A percentile compares a stretch with the other conserved stretches of the same genome.
phyloP scores from a whole-genome alignment of 306 rosid species.

The Vigna hirtella region DNA sequence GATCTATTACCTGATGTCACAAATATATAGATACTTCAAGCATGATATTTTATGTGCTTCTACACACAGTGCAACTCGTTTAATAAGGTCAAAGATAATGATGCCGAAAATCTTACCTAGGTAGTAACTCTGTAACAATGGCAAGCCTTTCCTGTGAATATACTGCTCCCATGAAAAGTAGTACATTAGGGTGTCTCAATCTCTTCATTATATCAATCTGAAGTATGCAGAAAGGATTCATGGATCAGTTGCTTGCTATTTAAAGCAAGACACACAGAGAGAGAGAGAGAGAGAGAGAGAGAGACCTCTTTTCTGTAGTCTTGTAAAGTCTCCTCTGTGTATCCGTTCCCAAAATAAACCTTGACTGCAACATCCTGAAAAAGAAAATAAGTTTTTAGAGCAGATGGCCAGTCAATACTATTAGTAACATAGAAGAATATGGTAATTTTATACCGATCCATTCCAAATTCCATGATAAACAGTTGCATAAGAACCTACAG shows the following conservation, averaged over 20 bases:
- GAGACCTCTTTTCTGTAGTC: constrained; percentile 75
- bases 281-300: neutral
- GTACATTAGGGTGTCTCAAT: constrained; percentile 83
- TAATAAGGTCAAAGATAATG: constrained; percentile 31
- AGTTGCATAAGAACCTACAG: constrained; percentile 69
- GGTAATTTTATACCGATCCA: constrained; percentile 63
- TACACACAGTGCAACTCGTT: constrained; percentile 32
- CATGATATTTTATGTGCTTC: constrained; percentile 26
- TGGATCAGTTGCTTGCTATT: constrained; percentile 37
- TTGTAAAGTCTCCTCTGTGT: constrained; percentile 54
- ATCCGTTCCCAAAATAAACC: constrained; percentile 64
- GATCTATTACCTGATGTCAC: constrained; percentile 5
- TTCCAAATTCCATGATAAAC: constrained; percentile 86
- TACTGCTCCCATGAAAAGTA: constrained; percentile 87
- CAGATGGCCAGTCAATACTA: constrained; percentile 23
- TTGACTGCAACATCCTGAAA: constrained; percentile 79
- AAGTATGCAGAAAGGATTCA: constrained; percentile 36
- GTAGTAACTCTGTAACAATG: constrained; percentile 78
- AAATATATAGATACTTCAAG: constrained; percentile 8
- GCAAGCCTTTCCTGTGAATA: constrained; percentile 71
- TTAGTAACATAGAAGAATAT: constrained; percentile 21
- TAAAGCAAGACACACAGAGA: constrained; percentile 11
- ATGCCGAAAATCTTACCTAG: constrained; percentile 60
- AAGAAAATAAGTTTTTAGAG: constrained; percentile 28
- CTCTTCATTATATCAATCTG: constrained; percentile 89